phyloP scores from a whole-genome alignment of 23 red algal species.

The Gracilaria domingensis region DNA sequence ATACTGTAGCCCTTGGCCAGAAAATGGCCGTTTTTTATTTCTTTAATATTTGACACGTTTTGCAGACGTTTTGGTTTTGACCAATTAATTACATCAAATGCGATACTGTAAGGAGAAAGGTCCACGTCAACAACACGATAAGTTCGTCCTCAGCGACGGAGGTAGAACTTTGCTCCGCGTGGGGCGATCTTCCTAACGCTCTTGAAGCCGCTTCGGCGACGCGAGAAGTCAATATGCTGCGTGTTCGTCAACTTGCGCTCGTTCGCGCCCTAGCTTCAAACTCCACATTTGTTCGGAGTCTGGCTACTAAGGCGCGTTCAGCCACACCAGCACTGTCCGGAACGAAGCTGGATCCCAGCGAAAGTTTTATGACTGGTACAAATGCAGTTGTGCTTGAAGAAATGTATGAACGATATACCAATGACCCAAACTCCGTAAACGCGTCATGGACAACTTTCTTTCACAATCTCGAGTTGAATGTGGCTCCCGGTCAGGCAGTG shows the following conservation, averaged over 20 bases:
- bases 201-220: neutral
- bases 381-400: constrained; percentile 97
- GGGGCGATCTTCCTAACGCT: neutral
- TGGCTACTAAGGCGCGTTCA: constrained; percentile 65
- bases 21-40: too few species aligned
- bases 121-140: constrained; percentile 3
- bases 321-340: constrained; percentile 79
- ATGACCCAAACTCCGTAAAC: constrained; percentile 93
- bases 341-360: constrained; percentile 86
- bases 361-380: constrained; percentile 96
- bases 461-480: constrained; percentile 89
- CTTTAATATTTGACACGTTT: too few species aligned
- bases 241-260: constrained; percentile 3
- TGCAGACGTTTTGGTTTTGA: too few species aligned
- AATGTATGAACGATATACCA: constrained; percentile 92
- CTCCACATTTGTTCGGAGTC: constrained; percentile 13
- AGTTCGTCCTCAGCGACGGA: neutral
- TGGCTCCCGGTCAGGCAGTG: constrained; percentile 86
- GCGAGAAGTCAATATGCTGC: neutral
- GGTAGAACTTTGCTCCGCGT: neutral
- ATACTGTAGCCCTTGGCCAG: too few species aligned
- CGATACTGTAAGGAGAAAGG: neutral
- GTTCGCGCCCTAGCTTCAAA: constrained; percentile 8
- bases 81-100: too few species aligned
- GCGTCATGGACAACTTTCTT: constrained; percentile 96